A percentile compares a stretch with the other conserved stretches of the same genome.
Conservation (phyloP, 2,329 filamentous ascomycete species). For the Neofusicoccum kwambonambiense region DNA sequence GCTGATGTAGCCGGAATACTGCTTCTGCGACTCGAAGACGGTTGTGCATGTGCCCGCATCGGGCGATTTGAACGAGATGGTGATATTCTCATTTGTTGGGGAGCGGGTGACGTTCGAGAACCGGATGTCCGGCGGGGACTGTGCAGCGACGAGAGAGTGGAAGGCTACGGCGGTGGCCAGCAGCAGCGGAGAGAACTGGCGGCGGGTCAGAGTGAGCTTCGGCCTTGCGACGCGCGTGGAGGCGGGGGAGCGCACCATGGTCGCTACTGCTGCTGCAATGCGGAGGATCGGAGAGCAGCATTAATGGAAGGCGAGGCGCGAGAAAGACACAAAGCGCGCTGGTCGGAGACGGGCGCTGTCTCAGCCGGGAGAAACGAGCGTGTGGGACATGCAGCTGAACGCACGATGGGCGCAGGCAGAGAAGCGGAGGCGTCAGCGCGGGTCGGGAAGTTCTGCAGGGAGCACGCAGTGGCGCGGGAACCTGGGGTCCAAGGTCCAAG, state of each 20-base stretch:
- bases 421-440: conserved; percentile 4
- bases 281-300: not conserved
- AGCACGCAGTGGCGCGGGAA: not conserved
- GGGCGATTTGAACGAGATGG: conserved; percentile 65
- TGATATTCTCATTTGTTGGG: conserved; percentile 62
- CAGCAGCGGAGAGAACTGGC: not conserved
- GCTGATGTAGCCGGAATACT: conserved; percentile 69
- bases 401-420: not conserved
- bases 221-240: not conserved
- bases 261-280: conserved; percentile 1
- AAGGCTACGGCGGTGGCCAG: not conserved
- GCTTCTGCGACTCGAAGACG: conserved; percentile 63
- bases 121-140: conserved; percentile 39
- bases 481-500: not conserved
- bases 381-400: conserved; percentile 10
- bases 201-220: not conserved
- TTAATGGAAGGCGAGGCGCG: not conserved
- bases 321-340: not conserved
- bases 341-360: not conserved
- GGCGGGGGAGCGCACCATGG: not conserved
- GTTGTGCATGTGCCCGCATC: conserved; percentile 63
- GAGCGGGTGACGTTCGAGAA: conserved; percentile 58
- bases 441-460: conserved; percentile 8
- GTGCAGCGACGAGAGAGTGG: conserved; percentile 29
- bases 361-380: not conserved